phyloP scores from a whole-genome alignment of 345 rosid species.

The Alliaria petiolata region DNA sequence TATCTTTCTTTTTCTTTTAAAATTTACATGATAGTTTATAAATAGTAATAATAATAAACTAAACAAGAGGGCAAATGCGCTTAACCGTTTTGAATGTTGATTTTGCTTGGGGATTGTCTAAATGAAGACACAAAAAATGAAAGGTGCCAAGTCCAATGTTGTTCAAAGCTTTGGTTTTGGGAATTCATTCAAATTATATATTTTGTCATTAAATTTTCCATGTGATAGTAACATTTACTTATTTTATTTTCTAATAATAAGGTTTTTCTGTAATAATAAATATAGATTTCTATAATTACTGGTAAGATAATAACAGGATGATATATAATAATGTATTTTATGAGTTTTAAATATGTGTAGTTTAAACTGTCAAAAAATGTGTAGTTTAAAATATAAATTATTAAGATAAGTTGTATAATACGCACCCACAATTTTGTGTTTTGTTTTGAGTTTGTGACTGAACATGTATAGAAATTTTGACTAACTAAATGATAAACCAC shows the following conservation, averaged over 20 bases:
- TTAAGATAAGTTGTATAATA: background rate
- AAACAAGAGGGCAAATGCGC: constrained; percentile 5
- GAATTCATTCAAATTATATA: constrained; percentile 3
- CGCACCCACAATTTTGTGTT: background rate
- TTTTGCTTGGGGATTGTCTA: constrained; percentile 28
- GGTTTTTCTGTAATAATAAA: too few relatives aligned
- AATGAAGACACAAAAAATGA: background rate
- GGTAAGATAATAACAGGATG: too few relatives aligned
- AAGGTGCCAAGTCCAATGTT: constrained; percentile 21
- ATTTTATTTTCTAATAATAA: background rate
- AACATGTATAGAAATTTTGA: background rate
- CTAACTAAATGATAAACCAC: background rate
- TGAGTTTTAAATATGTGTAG: too few relatives aligned
- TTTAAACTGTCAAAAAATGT: too few relatives aligned
- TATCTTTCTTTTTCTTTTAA: background rate
- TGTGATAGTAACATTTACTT: background rate
- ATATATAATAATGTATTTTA: too few relatives aligned
- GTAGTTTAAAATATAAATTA: too few relatives aligned
- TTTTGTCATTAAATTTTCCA: background rate
- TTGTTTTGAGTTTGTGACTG: background rate
- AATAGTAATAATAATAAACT: too few relatives aligned
- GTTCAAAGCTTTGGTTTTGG: constrained; percentile 35
- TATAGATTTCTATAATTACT: too few relatives aligned
- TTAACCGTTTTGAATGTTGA: constrained; percentile 20
- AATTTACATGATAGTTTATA: background rate